Evolutionary conservation across 768 basidiomycete genomes (phyloP), one percentile per base, ranked within the genome.

Genomic region (Sporobolomyces roseus): DNA sequence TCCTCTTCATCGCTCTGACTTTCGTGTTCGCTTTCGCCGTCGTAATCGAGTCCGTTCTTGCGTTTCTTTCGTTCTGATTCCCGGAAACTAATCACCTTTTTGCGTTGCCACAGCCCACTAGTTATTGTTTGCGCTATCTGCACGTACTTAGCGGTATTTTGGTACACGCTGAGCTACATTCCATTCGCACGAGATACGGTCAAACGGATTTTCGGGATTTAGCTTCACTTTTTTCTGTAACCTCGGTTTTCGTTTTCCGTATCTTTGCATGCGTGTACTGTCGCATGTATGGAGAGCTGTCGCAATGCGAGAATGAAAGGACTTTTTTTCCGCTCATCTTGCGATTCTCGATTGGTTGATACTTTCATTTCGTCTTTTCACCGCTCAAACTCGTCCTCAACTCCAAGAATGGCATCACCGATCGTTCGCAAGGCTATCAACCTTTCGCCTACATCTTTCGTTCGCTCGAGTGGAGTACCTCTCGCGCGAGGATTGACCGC

Each of bases 401-500:
- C 55, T 16, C 60, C n/a, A n/a, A n/a, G n/a, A n/a, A 67, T 67
- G 66, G 59, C 51, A 45, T 51, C 66, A n/a, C 61, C 58, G 60
- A 54, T 66, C 38, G 38, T 62, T 23, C 64, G 68, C 65, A 91
- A 87, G 81, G 87, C 88, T 71, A 81, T 91, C 76, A 90, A 85
- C 79, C 81, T 94, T 71, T 79, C 88, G 38, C 90, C 92, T 65
- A 90, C 91, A 38, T 85, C 90, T 72, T 85, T 89, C 77, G 82
- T 85, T 9, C 84, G 90, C 65, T 83, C 92, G 50, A 86, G 84
- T 38, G 93, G 93, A 67, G 83, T 92, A 19, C 93, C 93, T 35
- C 78, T 79, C 74, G 89, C 86, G 10, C 86, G 89, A 38, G 82
- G 85, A 56, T 81, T 97, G 78, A 60, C 58, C 30, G 58, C 45